A percentile compares a stretch with the other conserved stretches of the same genome.
Evolutionary conservation across 108 stramenopile species (phyloP).

Genomic region (Discostella pseudostelligera): DNA sequence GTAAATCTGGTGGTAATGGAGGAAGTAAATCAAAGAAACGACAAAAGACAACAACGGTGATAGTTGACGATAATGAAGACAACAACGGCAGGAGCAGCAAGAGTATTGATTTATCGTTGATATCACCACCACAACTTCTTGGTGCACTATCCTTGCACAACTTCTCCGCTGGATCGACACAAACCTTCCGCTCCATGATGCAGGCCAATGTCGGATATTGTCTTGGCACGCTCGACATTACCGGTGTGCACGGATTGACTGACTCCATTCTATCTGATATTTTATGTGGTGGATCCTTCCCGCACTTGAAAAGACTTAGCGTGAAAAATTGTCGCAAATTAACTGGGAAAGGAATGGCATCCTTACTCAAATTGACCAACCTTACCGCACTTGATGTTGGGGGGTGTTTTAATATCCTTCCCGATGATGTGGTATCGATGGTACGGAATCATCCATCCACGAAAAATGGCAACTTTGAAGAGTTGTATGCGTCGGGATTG

Average conservation of each 20-base stretch:
- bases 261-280: conserved; percentile 48
- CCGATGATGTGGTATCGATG: conserved; percentile 48
- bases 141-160: conserved; percentile 72
- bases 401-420: conserved; percentile 66
- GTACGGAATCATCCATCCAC: conserved; percentile 26
- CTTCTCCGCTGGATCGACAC: conserved; percentile 40
- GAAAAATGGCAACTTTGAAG: conserved; percentile 28
- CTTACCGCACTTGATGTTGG: conserved; percentile 66
- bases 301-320: conserved; percentile 55
- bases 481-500: conserved; percentile 73
- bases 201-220: conserved; percentile 50
- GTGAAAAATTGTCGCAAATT: conserved; percentile 81
- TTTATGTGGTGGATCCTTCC: conserved; percentile 36
- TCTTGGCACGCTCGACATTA: conserved; percentile 66
- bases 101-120: no score
- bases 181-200: conserved; percentile 65
- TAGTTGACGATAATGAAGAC: not conserved
- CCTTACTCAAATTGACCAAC: conserved; percentile 27
- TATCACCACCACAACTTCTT: conserved; percentile 3
- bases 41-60: conserved; percentile 1
- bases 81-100: conserved; percentile 2
- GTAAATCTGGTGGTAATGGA: not conserved
- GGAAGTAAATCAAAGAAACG: conserved; percentile 11
- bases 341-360: conserved; percentile 45
- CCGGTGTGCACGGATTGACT: conserved; percentile 64